Evolutionary conservation across 2,329 filamentous ascomycete genomes (phyloP).

Genomic region (Mariannaea sp.): DNA sequence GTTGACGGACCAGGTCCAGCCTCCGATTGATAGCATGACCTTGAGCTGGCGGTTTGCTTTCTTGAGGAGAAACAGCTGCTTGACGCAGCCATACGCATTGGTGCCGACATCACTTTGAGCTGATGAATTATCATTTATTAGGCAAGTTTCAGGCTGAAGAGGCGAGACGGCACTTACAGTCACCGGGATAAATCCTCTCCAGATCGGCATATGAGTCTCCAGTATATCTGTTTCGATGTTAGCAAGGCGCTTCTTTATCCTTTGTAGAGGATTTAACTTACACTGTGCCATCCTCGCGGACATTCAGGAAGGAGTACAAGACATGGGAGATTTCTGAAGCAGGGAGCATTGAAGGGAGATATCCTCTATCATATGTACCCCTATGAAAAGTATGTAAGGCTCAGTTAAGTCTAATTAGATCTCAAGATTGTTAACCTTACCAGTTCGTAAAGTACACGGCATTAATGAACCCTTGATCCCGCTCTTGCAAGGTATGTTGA

Average conservation of each 20-base stretch:
- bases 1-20: slow-evolving; percentile 79
- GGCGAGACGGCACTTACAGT: slow-evolving; percentile 17
- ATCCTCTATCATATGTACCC: slow-evolving; percentile 77
- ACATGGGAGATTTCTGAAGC: slow-evolving; percentile 73
- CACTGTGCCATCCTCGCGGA: slow-evolving; percentile 73
- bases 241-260: not conserved
- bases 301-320: slow-evolving; percentile 79
- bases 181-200: slow-evolving; percentile 26
- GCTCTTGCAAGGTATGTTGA: slow-evolving; percentile 24
- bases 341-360: slow-evolving; percentile 72
- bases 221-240: slow-evolving; percentile 11
- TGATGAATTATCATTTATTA: slow-evolving; percentile 1
- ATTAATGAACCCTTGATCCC: slow-evolving; percentile 25
- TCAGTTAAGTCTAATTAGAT: accelerated
- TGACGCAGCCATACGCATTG: slow-evolving; percentile 78
- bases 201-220: slow-evolving; percentile 28
- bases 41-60: slow-evolving; percentile 77
- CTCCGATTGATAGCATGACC: slow-evolving; percentile 76
- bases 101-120: slow-evolving; percentile 59
- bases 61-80: slow-evolving; percentile 78
- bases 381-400: slow-evolving; percentile 37
- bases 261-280: slow-evolving; percentile 43
- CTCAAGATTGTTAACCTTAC: not conserved
- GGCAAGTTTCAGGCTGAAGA: not conserved
- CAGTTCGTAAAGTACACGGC: slow-evolving; percentile 29